Evolutionary conservation across 163 green algal genomes (phyloP), one percentile per base, ranked within the genome.

Genomic region (Dunaliella salina): DNA sequence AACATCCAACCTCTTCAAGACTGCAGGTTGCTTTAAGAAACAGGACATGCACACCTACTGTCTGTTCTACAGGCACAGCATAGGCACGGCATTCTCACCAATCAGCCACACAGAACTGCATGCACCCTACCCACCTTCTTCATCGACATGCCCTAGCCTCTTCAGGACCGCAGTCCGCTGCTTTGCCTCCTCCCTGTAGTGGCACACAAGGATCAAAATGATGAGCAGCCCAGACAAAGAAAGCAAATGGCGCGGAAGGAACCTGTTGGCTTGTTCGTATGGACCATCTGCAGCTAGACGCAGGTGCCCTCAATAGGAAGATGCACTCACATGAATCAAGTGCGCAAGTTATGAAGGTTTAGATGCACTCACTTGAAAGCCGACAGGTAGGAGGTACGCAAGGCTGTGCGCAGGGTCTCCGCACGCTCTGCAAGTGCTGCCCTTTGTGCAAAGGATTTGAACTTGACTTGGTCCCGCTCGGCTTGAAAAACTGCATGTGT

Each of bases 131-230:
- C 15, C 85, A 88, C 90, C 63, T 18, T 97, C 93, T 0, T 83
- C 91, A 25, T 95, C 89, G 15, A 99, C 88, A 86, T 98, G 93
- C 0, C 95, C 95, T 83, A 99, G 93, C 86, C 92, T 91, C 35
- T 92, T 90, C 83, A 99, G 91, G 84, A 99, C 96, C 29, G 81
- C 85, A 35, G 83, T 91, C 45, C 96, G 91, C 46, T 91, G 87
- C 45, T 85, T 90, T 59, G 91, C 88, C 88, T 98, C 96, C 69
- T 94, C 87, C 32, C 87, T 84, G 81, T 50, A 29, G 1, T 29
- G 13, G 69, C 80, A 83, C 80, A 67, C 80, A 25, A 8, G 33
- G 4, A 81, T 35, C 75, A 81, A 22, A 15, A 8, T 50, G 40
- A 50, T 50, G 40, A 15, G n/a, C n/a, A 8, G 40, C 40, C 40